Evolutionary conservation across 2,329 filamentous ascomycete genomes (phyloP).

Genomic region (Periconia digitata): DNA sequence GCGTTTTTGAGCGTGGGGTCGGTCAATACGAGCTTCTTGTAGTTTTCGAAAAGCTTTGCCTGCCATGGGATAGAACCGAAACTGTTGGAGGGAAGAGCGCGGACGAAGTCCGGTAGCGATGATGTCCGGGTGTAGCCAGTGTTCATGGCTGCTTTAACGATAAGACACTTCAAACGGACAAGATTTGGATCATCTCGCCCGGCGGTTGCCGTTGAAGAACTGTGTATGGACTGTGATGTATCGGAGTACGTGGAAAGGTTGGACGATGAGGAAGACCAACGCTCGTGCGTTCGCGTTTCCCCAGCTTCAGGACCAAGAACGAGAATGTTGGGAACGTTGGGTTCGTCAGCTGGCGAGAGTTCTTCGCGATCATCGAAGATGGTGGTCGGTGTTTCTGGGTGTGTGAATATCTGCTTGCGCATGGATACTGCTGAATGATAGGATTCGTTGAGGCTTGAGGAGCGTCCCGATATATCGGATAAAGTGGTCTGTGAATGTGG

Average conservation of each 20-base stretch:
- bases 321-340: slow-evolving; percentile 82
- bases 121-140: slow-evolving; percentile 71
- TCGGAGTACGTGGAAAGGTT: slow-evolving; percentile 80
- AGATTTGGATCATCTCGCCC: slow-evolving; percentile 75
- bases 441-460: slow-evolving; percentile 50
- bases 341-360: slow-evolving; percentile 72
- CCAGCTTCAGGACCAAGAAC: slow-evolving; percentile 73
- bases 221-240: slow-evolving; percentile 55
- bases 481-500: slow-evolving; percentile 33
- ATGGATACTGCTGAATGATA: slow-evolving; percentile 49
- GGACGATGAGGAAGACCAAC: slow-evolving; percentile 77
- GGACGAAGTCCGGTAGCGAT: slow-evolving; percentile 73
- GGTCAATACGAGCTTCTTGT: slow-evolving; percentile 75
- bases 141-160: slow-evolving; percentile 84
- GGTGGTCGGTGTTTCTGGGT: slow-evolving; percentile 89
- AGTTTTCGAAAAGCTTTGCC: slow-evolving; percentile 70
- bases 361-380: slow-evolving; percentile 86
- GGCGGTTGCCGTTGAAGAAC: slow-evolving; percentile 71
- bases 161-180: slow-evolving; percentile 73
- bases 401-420: slow-evolving; percentile 29
- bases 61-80: slow-evolving; percentile 77
- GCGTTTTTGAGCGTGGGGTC: slow-evolving; percentile 65
- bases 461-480: slow-evolving; percentile 38
- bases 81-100: slow-evolving; percentile 71
- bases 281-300: slow-evolving; percentile 55